Evolutionary conservation across 2,329 filamentous ascomycete genomes (phyloP).

Genomic region (Ophiognomonia clavigignenti-juglandacearum): DNA sequence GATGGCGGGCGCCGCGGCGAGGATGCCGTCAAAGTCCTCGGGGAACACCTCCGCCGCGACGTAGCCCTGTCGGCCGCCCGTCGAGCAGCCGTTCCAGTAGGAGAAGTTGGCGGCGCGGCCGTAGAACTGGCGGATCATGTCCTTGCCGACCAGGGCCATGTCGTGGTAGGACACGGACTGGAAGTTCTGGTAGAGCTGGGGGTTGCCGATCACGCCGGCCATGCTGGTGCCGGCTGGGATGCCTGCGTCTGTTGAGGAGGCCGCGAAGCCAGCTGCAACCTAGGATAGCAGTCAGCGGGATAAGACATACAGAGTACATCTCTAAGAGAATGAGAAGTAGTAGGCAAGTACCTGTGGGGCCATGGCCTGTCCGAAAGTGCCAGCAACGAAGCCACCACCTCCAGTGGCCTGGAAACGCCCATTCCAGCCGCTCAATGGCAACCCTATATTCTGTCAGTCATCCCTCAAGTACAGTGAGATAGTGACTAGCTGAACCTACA

Average conservation of each 20-base stretch:
- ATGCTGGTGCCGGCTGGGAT: not conserved
- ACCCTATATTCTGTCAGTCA: not conserved
- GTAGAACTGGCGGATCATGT: conserved; percentile 44
- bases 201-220: not conserved
- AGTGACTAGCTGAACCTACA: too few relatives aligned
- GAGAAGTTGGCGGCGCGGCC: conserved; percentile 30
- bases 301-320: not conserved
- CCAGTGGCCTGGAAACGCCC: conserved; percentile 8
- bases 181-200: not conserved
- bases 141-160: conserved; percentile 37
- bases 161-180: conserved; percentile 24
- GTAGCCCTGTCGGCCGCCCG: conserved; percentile 50
- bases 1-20: conserved; percentile 38
- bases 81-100: conserved; percentile 54
- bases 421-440: conserved; percentile 1
- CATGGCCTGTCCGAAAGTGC: not conserved
- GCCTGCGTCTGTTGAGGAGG: not conserved
- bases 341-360: not conserved
- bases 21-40: conserved; percentile 49
- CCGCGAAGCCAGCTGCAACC: not conserved
- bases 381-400: conserved; percentile 5
- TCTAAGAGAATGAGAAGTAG: not conserved
- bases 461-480: too few relatives aligned
- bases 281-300: not conserved
- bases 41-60: conserved; percentile 45